These are phyloP conservation scores for Rhodotorula diobovata DNA, from an alignment of 768 basidiomycete species.

Conservation along the genomic window DNA sequence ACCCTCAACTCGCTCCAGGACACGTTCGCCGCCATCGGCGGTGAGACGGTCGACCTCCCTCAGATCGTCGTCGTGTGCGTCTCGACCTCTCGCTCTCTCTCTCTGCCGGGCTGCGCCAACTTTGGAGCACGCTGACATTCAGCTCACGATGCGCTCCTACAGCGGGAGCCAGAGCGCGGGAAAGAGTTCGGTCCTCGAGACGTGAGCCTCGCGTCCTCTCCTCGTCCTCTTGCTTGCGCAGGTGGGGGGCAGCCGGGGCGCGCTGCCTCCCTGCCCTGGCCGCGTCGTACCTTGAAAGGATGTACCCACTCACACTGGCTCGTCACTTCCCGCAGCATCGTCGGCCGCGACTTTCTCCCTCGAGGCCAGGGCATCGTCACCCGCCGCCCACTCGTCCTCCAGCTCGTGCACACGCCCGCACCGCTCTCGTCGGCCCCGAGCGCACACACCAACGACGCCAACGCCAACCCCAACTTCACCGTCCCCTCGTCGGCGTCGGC, in stretches of 20 bases:
- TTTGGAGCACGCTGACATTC: not conserved
- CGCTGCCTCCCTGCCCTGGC: too few species aligned
- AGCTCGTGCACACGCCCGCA: constrained; percentile 84
- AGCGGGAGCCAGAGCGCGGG: constrained; percentile 40
- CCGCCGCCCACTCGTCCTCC: constrained; percentile 86
- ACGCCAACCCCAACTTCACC: constrained; percentile 41
- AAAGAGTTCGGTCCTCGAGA: constrained; percentile 60
- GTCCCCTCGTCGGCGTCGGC: too few species aligned
- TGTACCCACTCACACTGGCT: not conserved
- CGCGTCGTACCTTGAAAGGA: not conserved
- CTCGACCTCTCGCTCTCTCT: not conserved
- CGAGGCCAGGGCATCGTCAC: constrained; percentile 79
- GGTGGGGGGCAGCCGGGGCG: too few species aligned
- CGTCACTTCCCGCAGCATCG: constrained; percentile 59
- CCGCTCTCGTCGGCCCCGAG: constrained; percentile 47
- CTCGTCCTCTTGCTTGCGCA: not conserved
- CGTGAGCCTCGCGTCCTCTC: constrained; percentile 55
- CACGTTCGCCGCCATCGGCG: constrained; percentile 39
- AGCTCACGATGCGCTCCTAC: too few species aligned
- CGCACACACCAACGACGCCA: constrained; percentile 34
- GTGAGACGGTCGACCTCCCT: constrained; percentile 51
- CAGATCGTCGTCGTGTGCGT: constrained; percentile 51
- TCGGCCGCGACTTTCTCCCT: constrained; percentile 63
- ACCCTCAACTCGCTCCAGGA: constrained; percentile 15
- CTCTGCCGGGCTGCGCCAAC: not conserved